These are phyloP conservation scores for Orbilia ellipsospora DNA, from an alignment of 2,329 filamentous ascomycete genomes.

Conservation along the genomic window DNA sequence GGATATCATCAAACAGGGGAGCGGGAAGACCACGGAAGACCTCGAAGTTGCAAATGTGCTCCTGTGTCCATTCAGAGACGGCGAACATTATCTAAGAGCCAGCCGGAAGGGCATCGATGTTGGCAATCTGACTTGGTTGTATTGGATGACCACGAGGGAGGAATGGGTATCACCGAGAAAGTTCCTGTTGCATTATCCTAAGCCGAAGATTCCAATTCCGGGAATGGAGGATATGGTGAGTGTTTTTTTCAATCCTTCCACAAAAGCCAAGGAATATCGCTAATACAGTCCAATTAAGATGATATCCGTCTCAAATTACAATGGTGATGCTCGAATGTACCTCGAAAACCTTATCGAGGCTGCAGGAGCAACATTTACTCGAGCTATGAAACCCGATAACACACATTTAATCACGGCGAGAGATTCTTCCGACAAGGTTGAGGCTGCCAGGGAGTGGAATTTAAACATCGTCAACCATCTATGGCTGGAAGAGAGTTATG, in stretches of 20 bases:
- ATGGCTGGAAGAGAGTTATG: constrained; percentile 97
- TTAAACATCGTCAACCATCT: constrained; percentile 91
- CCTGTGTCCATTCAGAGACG: constrained; percentile 87
- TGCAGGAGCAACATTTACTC: constrained; percentile 87
- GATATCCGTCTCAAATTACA: constrained; percentile 96
- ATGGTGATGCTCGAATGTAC: constrained; percentile 91
- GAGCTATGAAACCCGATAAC: constrained; percentile 93
- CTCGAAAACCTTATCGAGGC: constrained; percentile 90
- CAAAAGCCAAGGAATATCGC: too few species aligned
- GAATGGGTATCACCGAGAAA: constrained; percentile 86
- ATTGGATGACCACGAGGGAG: constrained; percentile 88
- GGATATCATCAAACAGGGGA: constrained; percentile 76
- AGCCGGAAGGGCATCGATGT: constrained; percentile 82
- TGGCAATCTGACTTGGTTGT: constrained; percentile 93
- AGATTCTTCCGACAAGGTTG: constrained; percentile 87
- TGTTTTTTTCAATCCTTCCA: background rate
- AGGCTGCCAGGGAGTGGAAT: constrained; percentile 90
- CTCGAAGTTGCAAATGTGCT: constrained; percentile 81
- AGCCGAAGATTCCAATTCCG: constrained; percentile 79
- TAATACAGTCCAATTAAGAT: constrained; percentile 64
- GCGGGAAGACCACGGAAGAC: constrained; percentile 74
- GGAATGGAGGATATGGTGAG: constrained; percentile 73
- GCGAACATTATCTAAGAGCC: constrained; percentile 79
- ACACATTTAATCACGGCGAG: constrained; percentile 95
- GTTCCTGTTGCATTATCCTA: constrained; percentile 87